These are phyloP conservation scores for Candida sp. DNA, from an alignment of 1,139 yeast genomes.

Conservation along the genomic window DNA sequence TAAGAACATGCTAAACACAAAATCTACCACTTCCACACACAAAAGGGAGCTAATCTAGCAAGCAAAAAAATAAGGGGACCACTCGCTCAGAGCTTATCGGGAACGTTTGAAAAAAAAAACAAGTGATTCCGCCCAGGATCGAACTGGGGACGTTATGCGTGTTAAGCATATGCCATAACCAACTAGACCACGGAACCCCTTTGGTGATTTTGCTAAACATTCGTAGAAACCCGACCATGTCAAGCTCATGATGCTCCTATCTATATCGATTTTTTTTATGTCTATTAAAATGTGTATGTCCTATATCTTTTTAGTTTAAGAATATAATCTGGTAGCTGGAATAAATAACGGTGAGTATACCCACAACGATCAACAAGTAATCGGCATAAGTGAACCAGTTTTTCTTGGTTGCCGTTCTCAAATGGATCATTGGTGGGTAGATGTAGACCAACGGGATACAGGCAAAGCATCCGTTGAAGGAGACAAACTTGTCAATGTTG, in stretches of 20 bases:
- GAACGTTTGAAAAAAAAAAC: conserved; percentile 17
- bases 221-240: background rate
- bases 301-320: conserved; percentile 20
- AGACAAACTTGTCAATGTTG: conserved; percentile 85
- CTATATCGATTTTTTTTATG: no score
- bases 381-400: conserved; percentile 29
- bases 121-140: conserved; percentile 98
- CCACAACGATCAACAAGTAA: conserved; percentile 52
- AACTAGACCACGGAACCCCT: conserved; percentile 85
- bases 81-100: no score
- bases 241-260: no score
- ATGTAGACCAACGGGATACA: conserved; percentile 95
- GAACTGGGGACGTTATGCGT: conserved; percentile 99
- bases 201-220: background rate
- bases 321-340: conserved; percentile 53
- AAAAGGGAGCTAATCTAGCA: background rate
- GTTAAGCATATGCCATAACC: conserved; percentile 99
- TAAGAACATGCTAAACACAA: no score
- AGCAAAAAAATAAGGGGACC: no score
- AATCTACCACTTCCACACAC: background rate
- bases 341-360: conserved; percentile 62
- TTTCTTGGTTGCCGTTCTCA: conserved; percentile 31
- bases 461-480: conserved; percentile 92
- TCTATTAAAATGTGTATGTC: background rate
- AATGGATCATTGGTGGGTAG: conserved; percentile 90